Percentiles rank a stretch among this genome's conserved stretches.
phyloP scores from a whole-genome alignment of 192 early-diverging fungal species.

The Entomortierella lignicola region DNA sequence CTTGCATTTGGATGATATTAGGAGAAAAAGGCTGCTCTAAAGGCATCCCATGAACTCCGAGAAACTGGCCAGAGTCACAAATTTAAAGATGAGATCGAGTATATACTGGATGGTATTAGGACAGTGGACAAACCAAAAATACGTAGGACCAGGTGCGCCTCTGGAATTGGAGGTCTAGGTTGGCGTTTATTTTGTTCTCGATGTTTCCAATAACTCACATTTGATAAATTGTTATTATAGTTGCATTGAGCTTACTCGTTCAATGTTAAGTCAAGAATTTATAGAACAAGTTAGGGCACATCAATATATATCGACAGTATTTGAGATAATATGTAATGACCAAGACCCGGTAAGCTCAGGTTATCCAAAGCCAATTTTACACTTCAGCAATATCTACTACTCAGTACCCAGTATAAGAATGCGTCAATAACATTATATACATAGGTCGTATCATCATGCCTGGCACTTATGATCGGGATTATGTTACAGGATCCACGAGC shows the following conservation, averaged over 20 bases:
- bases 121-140: constrained; percentile 56
- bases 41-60: constrained; percentile 66
- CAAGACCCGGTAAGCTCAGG: constrained; percentile 52
- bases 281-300: constrained; percentile 50
- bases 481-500: constrained; percentile 37
- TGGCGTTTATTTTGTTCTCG: background rate
- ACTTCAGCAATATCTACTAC: too few species aligned
- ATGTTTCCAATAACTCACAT: background rate
- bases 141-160: constrained; percentile 59
- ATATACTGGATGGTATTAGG: constrained; percentile 65
- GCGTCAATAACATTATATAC: background rate
- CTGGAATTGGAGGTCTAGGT: background rate
- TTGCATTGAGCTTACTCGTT: constrained; percentile 64
- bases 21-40: constrained; percentile 50
- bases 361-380: background rate
- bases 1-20: background rate
- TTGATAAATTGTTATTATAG: constrained; percentile 15
- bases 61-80: constrained; percentile 65
- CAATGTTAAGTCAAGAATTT: constrained; percentile 58
- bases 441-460: constrained; percentile 52
- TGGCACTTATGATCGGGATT: constrained; percentile 55
- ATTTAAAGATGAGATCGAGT: constrained; percentile 72
- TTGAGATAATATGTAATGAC: constrained; percentile 37
- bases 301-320: constrained; percentile 57
- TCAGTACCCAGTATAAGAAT: background rate